Conservation (phyloP, 1,284 basidiomycete species). For the Spongiforma sp. region DNA sequence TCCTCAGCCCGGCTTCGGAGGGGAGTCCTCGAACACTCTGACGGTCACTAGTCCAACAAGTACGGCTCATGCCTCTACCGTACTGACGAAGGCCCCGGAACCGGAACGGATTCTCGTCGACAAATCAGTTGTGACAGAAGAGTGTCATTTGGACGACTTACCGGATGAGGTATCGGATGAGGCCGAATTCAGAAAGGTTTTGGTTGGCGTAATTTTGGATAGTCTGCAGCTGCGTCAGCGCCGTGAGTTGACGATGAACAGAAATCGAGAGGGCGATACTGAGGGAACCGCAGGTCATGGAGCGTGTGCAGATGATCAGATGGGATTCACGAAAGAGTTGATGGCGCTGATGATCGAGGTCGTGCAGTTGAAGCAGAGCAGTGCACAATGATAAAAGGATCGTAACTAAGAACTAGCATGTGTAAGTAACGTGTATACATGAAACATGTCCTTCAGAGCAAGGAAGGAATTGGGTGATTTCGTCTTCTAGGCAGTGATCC, state of each 20-base stretch:
- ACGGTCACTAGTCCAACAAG: neutral
- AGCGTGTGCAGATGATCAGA: neutral
- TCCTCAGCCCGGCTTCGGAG: no score
- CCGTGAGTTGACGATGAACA: neutral
- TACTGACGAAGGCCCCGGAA: neutral
- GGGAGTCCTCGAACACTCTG: neutral
- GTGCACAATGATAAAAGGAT: neutral
- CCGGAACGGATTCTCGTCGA: neutral
- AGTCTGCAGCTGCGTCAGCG: neutral
- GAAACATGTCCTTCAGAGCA: no score
- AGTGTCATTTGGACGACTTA: no score
- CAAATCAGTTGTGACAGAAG: neutral
- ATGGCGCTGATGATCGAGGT: neutral
- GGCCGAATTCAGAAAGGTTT: neutral
- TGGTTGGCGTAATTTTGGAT: neutral
- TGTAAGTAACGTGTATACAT: no score
- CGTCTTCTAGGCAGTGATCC: no score
- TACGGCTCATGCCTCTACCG: neutral
- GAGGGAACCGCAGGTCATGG: neutral
- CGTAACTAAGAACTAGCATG: no score
- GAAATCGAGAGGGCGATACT: neutral
- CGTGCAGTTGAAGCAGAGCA: neutral
- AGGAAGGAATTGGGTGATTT: no score
- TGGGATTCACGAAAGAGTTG: neutral
- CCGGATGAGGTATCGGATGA: neutral